Evolutionary conservation across 2,329 filamentous ascomycete species (phyloP).

Genomic region (Penicillium hordei): DNA sequence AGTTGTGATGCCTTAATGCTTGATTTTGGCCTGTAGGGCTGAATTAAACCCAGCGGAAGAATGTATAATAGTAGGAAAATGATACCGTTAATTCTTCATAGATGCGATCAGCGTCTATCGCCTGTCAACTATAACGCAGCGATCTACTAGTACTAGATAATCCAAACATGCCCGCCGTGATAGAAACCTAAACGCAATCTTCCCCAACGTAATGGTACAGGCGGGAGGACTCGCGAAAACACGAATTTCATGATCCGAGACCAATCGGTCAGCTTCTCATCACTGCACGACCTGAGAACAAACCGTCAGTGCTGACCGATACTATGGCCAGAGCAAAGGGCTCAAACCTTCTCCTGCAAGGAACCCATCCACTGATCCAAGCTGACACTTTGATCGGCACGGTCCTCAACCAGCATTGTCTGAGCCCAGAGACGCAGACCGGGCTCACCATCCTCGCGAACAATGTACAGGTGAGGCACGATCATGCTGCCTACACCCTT

Average conservation of each 20-base stretch:
- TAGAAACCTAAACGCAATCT: slow-evolving; percentile 12
- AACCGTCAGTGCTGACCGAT: slow-evolving; percentile 9
- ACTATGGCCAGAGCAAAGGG: slow-evolving; percentile 8
- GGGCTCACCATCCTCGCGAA: slow-evolving; percentile 93
- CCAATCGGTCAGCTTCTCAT: not conserved
- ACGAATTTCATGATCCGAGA: not conserved
- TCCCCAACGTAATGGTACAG: slow-evolving; percentile 24
- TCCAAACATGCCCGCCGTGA: slow-evolving; percentile 14
- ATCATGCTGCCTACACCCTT: slow-evolving; percentile 89
- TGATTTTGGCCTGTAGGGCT: no score
- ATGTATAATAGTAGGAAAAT: not conserved
- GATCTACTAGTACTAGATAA: slow-evolving; percentile 22
- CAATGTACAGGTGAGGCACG: slow-evolving; percentile 89
- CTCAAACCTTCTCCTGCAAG: slow-evolving; percentile 86
- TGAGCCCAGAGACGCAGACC: slow-evolving; percentile 95
- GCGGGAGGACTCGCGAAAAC: slow-evolving; percentile 5
- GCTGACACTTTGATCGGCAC: slow-evolving; percentile 90
- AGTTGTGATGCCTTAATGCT: no score
- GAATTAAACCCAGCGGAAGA: no score
- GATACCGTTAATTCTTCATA: slow-evolving; percentile 8
- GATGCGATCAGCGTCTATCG: slow-evolving; percentile 7
- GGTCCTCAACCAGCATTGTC: slow-evolving; percentile 90
- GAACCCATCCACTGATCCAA: slow-evolving; percentile 90
- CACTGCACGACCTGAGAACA: slow-evolving; percentile 15
- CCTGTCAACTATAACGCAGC: slow-evolving; percentile 4